phyloP scores from a whole-genome alignment of 176 grass and related monocot species.

The Cymbopogon citratus region DNA sequence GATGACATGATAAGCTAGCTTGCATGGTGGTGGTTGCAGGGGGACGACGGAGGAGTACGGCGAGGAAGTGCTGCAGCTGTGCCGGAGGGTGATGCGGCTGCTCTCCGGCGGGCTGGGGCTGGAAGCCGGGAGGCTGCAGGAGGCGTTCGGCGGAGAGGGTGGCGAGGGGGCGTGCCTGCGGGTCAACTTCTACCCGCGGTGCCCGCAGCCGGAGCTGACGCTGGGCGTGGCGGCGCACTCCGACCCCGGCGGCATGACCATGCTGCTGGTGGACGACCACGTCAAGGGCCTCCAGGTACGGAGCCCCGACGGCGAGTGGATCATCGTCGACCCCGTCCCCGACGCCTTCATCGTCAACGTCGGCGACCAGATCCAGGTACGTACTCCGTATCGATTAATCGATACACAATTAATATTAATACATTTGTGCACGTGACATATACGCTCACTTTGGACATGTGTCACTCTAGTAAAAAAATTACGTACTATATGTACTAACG shows the following conservation, averaged over 20 bases:
- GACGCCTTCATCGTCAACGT: slow-evolving; percentile 79
- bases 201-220: slow-evolving; percentile 84
- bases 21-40: not conserved
- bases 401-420: not conserved
- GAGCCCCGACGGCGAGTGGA: slow-evolving; percentile 38
- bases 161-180: slow-evolving; percentile 56
- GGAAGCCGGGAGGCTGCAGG: slow-evolving; percentile 33
- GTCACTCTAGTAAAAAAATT: not conserved
- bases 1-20: no score
- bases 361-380: slow-evolving; percentile 46
- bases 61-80: slow-evolving; percentile 43
- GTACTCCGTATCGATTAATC: no score
- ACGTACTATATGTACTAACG: no score
- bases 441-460: not conserved
- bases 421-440: not conserved
- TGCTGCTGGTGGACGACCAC: slow-evolving; percentile 69
- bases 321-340: slow-evolving; percentile 54
- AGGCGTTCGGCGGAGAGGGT: slow-evolving; percentile 52
- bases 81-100: slow-evolving; percentile 38
- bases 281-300: slow-evolving; percentile 64
- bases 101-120: slow-evolving; percentile 59
- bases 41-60: slow-evolving; percentile 65
- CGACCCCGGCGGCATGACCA: slow-evolving; percentile 82
- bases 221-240: slow-evolving; percentile 74
- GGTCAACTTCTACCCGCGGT: slow-evolving; percentile 78